phyloP scores from a whole-genome alignment of 768 basidiomycete species.

The Multifurca ochricompacta region DNA sequence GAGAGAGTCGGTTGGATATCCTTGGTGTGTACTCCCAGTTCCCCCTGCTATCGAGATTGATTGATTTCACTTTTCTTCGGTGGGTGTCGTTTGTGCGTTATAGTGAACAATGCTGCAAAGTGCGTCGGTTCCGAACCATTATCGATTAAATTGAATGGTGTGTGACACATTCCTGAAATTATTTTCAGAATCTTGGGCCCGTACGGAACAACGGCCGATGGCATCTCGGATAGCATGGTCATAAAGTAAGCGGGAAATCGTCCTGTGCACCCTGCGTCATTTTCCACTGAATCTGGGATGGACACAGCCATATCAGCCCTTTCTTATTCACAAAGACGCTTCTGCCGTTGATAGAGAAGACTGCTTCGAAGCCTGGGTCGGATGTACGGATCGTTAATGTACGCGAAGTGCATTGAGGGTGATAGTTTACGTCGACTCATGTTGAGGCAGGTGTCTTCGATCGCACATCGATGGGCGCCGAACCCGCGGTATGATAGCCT shows the following conservation, averaged over 20 bases:
- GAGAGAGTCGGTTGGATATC: conserved; percentile 38
- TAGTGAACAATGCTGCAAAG: conserved; percentile 51
- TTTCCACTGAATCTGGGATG: conserved; percentile 17
- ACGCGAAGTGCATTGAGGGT: conserved; percentile 15
- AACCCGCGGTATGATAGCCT: conserved; percentile 16
- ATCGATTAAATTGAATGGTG: not conserved
- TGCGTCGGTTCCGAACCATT: conserved; percentile 24
- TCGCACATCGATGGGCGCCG: conserved; percentile 2
- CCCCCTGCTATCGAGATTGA: not conserved
- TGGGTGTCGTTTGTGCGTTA: not conserved
- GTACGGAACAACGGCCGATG: conserved; percentile 15
- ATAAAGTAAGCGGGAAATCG: conserved; percentile 34
- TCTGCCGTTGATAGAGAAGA: conserved; percentile 43
- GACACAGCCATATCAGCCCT: conserved; percentile 45
- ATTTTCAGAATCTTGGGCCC: conserved; percentile 15
- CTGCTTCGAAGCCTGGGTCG: conserved; percentile 38
- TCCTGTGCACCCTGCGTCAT: not conserved
- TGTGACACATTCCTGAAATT: not conserved
- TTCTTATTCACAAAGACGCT: conserved; percentile 47
- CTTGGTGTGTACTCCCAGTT: conserved; percentile 32
- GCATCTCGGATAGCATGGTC: conserved; percentile 27
- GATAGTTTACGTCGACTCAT: not conserved
- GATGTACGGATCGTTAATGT: conserved; percentile 60
- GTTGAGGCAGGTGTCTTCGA: conserved; percentile 20
- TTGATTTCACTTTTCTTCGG: not conserved